Percentiles rank a stretch among this genome's conserved stretches.
Conservation (phyloP, 352 stramenopile genomes). For the Phytophthora crassamura region DNA sequence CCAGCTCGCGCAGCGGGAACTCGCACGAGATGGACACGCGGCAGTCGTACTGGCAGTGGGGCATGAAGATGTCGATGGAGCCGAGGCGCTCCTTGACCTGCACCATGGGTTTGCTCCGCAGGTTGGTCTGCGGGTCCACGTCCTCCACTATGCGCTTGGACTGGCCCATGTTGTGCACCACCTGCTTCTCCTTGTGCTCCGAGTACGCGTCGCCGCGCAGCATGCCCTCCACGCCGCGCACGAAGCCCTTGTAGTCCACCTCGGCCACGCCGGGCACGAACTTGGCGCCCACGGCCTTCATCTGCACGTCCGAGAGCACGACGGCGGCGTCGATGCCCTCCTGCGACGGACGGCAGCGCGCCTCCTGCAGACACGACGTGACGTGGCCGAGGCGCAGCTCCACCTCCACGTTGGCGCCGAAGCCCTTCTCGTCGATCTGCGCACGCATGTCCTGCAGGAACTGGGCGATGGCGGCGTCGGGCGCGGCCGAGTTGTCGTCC, state of each 20-base stretch:
- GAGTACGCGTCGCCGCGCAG: constrained; percentile 73
- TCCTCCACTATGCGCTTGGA: constrained; percentile 84
- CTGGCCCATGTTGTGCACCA: constrained; percentile 80
- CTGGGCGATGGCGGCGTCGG: constrained; percentile 79
- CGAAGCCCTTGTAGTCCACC: constrained; percentile 73
- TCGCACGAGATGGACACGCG: constrained; percentile 87
- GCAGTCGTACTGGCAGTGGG: constrained; percentile 86
- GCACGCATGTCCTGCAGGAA: constrained; percentile 85
- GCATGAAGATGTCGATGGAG: constrained; percentile 88
- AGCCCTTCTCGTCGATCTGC: constrained; percentile 79
- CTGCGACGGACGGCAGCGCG: constrained; percentile 74
- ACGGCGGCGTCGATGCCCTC: constrained; percentile 79
- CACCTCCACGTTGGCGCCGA: constrained; percentile 81
- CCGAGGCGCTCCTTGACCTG: constrained; percentile 87
- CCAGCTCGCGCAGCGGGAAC: constrained; percentile 64
- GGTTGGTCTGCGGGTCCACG: constrained; percentile 65
- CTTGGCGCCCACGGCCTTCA: constrained; percentile 81
- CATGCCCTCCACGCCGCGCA: constrained; percentile 70
- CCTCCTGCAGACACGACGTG: constrained; percentile 76
- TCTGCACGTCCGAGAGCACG: constrained; percentile 73
- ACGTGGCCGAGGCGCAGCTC: constrained; percentile 87
- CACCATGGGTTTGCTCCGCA: constrained; percentile 52
- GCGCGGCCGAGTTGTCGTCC: constrained; percentile 67
- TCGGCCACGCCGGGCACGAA: constrained; percentile 81
- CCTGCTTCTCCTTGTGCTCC: constrained; percentile 82